Evolutionary conservation across 345 rosid genomes (phyloP), one percentile per base, ranked within the genome.

Genomic region (Eucalyptus polybractea): DNA sequence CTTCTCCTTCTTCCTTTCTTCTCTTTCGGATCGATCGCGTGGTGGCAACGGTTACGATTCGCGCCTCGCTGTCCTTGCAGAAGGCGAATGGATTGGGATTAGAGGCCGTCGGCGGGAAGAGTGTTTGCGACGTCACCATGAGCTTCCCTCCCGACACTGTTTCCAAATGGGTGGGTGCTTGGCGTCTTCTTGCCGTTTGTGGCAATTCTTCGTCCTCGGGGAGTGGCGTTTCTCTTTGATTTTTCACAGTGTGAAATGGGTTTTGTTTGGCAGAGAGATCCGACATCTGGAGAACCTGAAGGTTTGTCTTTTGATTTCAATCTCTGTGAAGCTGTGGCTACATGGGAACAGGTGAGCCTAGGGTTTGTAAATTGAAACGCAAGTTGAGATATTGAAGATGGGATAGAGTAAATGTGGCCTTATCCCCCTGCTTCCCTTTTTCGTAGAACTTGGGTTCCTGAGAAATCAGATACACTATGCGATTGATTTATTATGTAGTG

Each of bases 301-400:
- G 95, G 96, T 62, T 91, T 98, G 45, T 93, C 97, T 15, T 97
- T 96, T 89, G 97, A 94, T 88, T 96, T 97, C 92, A 89, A 97
- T 91, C 93, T 96, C 33, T 98, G 99, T 24, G 99, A 98, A 94
- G 99, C 97, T 87, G 97, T 96, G 89, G 99, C 97, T 87, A 95
- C 97, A n/a, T 96, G 99, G 99, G 99, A 97, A 93, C 94, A 92
- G 94, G 95, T 94, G 91, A 91, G 91, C 56, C 27, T 91, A 62
- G 81, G 37, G 49, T 88, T 67, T 27, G 62, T 51, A 37, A 81
- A 5, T 51, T 33, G 50, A 87, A 16, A 37, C 83, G 11, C 83
- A 3, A 76, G 25, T 37, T 76, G 85, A 76, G 15, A 76, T 76
- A 76, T 76, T 40, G 83, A 37, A 37, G 81, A 37, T 37, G 22